Conservation (phyloP, 1,284 basidiomycete genomes). For the Cutaneotrichosporon sp. region DNA sequence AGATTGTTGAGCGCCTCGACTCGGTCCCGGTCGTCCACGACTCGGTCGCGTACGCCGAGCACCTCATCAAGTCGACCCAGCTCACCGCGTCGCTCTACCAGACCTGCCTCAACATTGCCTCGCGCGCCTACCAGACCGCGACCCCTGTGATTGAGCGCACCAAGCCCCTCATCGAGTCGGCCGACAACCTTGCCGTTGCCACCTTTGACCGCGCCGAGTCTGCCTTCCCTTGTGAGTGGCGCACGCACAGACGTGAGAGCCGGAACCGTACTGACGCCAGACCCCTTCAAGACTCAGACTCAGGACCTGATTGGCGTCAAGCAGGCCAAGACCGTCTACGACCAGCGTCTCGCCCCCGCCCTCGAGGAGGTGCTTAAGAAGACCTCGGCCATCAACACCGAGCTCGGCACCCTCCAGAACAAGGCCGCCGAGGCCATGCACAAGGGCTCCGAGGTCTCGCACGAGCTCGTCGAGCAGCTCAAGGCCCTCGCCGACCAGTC, state of each 20-base stretch:
- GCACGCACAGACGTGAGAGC: neutral
- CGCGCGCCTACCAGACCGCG: conserved; percentile 43
- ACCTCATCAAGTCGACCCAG: conserved; percentile 39
- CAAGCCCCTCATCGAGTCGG: conserved; percentile 44
- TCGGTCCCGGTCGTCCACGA: conserved; percentile 46
- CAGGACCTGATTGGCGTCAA: conserved; percentile 45
- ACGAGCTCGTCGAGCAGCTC: conserved; percentile 42
- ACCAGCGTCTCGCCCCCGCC: conserved; percentile 42
- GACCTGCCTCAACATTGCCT: conserved; percentile 37
- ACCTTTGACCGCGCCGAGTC: conserved; percentile 46
- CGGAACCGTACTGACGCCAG: conserved; percentile 12
- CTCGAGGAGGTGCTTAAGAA: conserved; percentile 39
- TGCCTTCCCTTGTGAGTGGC: conserved; percentile 43
- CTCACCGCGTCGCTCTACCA: conserved; percentile 41
- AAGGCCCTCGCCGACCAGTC: conserved; percentile 38
- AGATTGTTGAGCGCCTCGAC: conserved; percentile 45
- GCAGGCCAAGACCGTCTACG: conserved; percentile 46
- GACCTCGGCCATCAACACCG: conserved; percentile 40
- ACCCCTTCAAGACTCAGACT: conserved; percentile 48
- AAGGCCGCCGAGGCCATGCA: conserved; percentile 39
- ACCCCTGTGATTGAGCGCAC: conserved; percentile 40
- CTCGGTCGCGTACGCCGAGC: conserved; percentile 43
- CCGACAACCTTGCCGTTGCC: conserved; percentile 45
- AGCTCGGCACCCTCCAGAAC: conserved; percentile 28
- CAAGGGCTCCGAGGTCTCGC: conserved; percentile 35